Conservation (phyloP, 495 filamentous ascomycete genomes). For the Pseudevernia furfuracea region DNA sequence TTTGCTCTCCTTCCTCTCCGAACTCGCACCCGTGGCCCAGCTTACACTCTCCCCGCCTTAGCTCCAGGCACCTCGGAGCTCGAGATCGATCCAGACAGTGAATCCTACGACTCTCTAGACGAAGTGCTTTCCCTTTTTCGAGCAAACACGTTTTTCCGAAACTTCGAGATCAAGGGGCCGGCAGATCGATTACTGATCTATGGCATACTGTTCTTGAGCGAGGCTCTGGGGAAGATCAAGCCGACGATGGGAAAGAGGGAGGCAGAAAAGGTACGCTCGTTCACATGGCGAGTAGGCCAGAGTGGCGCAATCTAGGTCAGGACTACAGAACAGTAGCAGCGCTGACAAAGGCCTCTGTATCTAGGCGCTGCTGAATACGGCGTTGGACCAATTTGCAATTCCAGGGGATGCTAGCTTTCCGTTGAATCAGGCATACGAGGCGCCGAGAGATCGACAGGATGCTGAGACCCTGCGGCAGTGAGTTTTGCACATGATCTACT, state of each 20-base stretch:
- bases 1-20: constrained; percentile 91
- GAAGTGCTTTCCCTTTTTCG: constrained; percentile 90
- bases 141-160: constrained; percentile 97
- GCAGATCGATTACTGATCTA: constrained; percentile 94
- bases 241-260: constrained; percentile 54
- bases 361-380: constrained; percentile 58
- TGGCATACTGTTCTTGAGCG: constrained; percentile 87
- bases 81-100: constrained; percentile 71
- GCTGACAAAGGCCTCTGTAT: neutral
- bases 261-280: constrained; percentile 47
- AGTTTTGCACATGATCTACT: constrained; percentile 19
- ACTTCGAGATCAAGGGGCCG: constrained; percentile 97
- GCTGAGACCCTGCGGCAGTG: constrained; percentile 77
- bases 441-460: constrained; percentile 77
- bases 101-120: constrained; percentile 90
- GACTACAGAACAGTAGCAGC: neutral
- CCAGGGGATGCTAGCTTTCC: constrained; percentile 93
- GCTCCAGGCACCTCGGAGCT: constrained; percentile 58
- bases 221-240: constrained; percentile 79
- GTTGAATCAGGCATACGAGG: constrained; percentile 76
- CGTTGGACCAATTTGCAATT: constrained; percentile 88
- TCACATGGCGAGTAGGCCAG: neutral
- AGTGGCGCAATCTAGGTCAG: neutral
- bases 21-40: constrained; percentile 85
- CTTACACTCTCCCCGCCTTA: constrained; percentile 72